Conservation (phyloP, 2,329 filamentous ascomycete species). For the Neurospora crassa region DNA sequence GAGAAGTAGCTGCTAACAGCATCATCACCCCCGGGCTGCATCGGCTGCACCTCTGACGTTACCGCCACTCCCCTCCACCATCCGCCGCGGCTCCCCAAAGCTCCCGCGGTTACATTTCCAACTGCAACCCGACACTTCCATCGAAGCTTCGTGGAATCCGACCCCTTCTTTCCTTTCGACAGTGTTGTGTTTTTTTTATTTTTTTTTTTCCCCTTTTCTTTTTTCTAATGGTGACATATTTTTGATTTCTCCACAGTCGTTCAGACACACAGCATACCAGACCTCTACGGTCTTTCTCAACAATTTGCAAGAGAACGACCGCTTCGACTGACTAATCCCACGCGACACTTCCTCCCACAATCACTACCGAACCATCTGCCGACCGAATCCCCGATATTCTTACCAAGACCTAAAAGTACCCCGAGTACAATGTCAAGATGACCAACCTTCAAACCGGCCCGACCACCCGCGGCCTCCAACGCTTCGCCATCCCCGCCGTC, state of each 20-base stretch:
- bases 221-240: neutral
- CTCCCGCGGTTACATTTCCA: neutral
- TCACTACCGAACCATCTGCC: neutral
- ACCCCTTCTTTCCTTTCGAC: neutral
- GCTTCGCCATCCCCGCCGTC: slow-evolving; percentile 59
- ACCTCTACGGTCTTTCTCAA: neutral
- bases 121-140: neutral
- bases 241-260: neutral
- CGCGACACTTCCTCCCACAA: neutral
- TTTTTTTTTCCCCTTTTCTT: neutral
- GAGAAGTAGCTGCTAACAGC: neutral
- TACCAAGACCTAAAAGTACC: slow-evolving; percentile 11
- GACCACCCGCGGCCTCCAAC: slow-evolving; percentile 35
- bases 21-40: neutral
- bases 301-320: too few species aligned
- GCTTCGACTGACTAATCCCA: neutral
- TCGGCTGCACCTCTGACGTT: neutral
- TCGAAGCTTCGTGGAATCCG: neutral
- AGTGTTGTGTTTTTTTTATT: neutral
- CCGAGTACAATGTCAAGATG: slow-evolving; percentile 12
- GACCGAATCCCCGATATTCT: neutral
- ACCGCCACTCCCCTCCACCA: neutral
- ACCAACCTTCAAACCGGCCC: slow-evolving; percentile 22
- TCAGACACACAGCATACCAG: neutral
- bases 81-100: neutral